Base-by-base conservation (phyloP, 306 rosid genomes). In the Prosopis cineraria region DNA sequence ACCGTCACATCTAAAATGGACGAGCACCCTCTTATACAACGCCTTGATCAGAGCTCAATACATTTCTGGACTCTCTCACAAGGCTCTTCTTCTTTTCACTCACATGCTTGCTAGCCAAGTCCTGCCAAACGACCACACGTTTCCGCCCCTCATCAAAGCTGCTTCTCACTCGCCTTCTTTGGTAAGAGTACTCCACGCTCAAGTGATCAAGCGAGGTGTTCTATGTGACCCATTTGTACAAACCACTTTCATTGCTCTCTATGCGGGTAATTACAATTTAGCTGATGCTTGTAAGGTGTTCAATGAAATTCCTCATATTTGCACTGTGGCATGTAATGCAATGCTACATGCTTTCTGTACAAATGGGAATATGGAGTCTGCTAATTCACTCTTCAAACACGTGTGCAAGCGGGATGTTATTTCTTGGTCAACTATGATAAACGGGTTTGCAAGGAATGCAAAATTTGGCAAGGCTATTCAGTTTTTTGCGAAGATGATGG, bases 341-440 rank as follows among this genome's bases (percentile, higher is more conserved):
- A 86, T 94, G 92, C 76, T 92, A 65, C 87, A 86, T 80, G 91
- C 92, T 52, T 80, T 85, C 44, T 87, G 80, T 50, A 77, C 81
- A 31, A 90, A 90, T 84, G 97, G 88, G 45, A 68, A 88, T 10
- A 76, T 87, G 93, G 89, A 84, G 30, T 84, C 88, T 70, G 92
- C 93, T 47, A 24, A 88, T 72, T 80, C 52, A 1, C 81, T 92
- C 24, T 89, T 94, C 36, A 64, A 73, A 53, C 10, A 69, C 74
- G 84, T 92, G 96, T 47, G 74, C 0, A 25, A 78, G 34, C 53
- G 79, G 58, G 97, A 92, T 77, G 96, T 92, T 76, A 85, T 87
- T 76, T 85, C 98, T 0, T 94, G 95, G 97, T 89, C 93, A 19
- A 87, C 85, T 67, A 52, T 94, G 56, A 83, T 88, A 20, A 83